Evolutionary conservation across 495 filamentous ascomycete genomes (phyloP), one percentile per base, ranked within the genome.

Genomic region (Bryoglossum gracile): DNA sequence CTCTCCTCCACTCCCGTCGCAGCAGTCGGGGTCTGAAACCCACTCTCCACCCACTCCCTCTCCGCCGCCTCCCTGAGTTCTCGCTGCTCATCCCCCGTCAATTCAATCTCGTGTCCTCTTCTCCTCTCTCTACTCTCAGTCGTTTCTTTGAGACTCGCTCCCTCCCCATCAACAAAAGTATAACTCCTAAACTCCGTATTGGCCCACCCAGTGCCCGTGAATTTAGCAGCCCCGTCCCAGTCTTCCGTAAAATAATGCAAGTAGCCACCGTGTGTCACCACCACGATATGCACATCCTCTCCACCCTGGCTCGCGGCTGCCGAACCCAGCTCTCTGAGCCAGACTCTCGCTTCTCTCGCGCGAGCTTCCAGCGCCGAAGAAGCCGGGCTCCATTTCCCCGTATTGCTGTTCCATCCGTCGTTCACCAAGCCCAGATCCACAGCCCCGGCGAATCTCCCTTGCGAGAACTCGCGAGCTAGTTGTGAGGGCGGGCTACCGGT

Each of bases 131-230:
- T 76, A 44, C 81, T 80, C 43, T 66, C 58, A 36, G 71, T 68
- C 8, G 80, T 84, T 60, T 85, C 80, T 50, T 68, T 50, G 23
- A 84, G 56, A 24, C 83, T 63, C 5, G 78, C 77, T 13, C 80
- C 76, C 42, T 78, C 75, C 17, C 66, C 25, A 17, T 19, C 42
- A 11, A 65, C 67, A 68, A 94, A 94, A 24, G 65, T 65, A 63
- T 84, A 96, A 6, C 77, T 80, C 41, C 90, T 80, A 60, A 74
- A 86, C 65, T 95, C 89, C 9, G 83, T 83, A 64, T 96, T 95
- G 8, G 55, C 54, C 90, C 90, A 95, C 14, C 86, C 87, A 0
- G 89, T 94, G 2, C 80, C 83, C 46, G 66, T 62, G 46, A 74
- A 73, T 23, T 68, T 58, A 35, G 71, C 72, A 54, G 74, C 68